phyloP scores from a whole-genome alignment of 257 asterid species.

The Salvia rosmarinus region DNA sequence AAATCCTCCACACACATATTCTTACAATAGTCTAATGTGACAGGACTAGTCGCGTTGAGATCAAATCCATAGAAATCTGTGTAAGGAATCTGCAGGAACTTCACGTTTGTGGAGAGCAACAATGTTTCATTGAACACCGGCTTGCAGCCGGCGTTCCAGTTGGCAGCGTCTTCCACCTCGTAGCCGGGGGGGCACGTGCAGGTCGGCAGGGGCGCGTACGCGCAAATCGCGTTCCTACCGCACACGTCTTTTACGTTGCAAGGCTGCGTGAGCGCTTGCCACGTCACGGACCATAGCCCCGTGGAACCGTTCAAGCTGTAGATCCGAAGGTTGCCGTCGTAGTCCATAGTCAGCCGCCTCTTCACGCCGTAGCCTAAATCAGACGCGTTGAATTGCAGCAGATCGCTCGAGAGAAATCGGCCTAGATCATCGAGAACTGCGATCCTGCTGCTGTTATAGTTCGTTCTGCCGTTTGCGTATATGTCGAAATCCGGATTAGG shows the following conservation, averaged over 20 bases:
- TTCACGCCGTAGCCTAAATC: conserved; percentile 59
- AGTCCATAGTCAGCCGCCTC: conserved; percentile 61
- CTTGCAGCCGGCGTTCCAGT: conserved; percentile 64
- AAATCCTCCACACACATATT: conserved; percentile 39
- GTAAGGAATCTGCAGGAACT: conserved; percentile 56
- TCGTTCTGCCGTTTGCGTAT: conserved; percentile 53
- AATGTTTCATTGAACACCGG: conserved; percentile 41
- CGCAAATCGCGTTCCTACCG: conserved; percentile 66
- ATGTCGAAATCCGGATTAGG: conserved; percentile 52
- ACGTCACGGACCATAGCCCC: conserved; percentile 60
- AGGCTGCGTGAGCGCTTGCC: conserved; percentile 64
- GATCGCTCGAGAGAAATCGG: conserved; percentile 62
- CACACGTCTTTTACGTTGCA: conserved; percentile 62
- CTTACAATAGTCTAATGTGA: conserved; percentile 50
- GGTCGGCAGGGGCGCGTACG: conserved; percentile 40
- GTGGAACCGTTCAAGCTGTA: conserved; percentile 61
- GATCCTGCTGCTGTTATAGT: conserved; percentile 63
- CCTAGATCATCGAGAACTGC: conserved; percentile 60
- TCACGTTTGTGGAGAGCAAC: conserved; percentile 34
- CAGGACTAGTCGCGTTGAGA: conserved; percentile 34
- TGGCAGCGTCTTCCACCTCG: conserved; percentile 36
- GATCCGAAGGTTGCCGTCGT: conserved; percentile 68
- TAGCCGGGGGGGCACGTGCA: conserved; percentile 74
- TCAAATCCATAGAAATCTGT: conserved; percentile 69
- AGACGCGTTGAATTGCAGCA: conserved; percentile 44